phyloP scores from a whole-genome alignment of 345 rosid genomes.

The Pistacia atlantica region DNA sequence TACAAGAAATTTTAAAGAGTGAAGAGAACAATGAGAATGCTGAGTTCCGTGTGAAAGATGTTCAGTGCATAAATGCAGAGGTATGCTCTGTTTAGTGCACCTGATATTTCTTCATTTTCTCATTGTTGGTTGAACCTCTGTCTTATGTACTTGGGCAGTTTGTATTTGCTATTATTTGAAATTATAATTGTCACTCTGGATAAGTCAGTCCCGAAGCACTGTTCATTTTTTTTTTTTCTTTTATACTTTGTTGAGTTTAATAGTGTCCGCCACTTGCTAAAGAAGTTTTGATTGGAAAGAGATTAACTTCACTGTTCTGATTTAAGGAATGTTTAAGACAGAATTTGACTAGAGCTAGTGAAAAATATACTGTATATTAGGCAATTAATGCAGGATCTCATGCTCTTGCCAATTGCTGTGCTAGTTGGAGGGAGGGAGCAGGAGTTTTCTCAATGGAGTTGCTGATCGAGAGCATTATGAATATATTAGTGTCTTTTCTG shows the following conservation, averaged over 20 bases:
- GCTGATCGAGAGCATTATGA: not conserved
- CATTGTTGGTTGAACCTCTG: not conserved
- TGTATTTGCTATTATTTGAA: not conserved
- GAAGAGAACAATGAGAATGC: constrained; percentile 59
- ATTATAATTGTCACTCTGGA: not conserved
- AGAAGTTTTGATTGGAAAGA: not conserved
- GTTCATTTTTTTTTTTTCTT: not conserved
- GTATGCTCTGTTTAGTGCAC: constrained; percentile 25
- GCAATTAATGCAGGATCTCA: not conserved
- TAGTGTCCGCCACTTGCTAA: not conserved
- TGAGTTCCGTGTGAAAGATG: constrained; percentile 56
- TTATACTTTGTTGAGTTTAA: not conserved
- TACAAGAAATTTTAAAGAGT: constrained; percentile 49
- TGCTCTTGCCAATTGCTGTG: not conserved
- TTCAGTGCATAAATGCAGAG: constrained; percentile 63
- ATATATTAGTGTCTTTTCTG: not conserved
- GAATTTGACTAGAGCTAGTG: not conserved
- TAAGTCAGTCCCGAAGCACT: not conserved
- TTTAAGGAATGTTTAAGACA: not conserved
- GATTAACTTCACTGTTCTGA: not conserved
- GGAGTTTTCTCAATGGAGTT: not conserved
- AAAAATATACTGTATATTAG: not conserved
- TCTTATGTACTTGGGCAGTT: too few relatives aligned
- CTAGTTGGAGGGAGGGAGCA: not conserved
- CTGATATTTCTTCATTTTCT: not conserved